phyloP scores from a whole-genome alignment of 1,284 basidiomycete species.

The Entoloma clypeatum region DNA sequence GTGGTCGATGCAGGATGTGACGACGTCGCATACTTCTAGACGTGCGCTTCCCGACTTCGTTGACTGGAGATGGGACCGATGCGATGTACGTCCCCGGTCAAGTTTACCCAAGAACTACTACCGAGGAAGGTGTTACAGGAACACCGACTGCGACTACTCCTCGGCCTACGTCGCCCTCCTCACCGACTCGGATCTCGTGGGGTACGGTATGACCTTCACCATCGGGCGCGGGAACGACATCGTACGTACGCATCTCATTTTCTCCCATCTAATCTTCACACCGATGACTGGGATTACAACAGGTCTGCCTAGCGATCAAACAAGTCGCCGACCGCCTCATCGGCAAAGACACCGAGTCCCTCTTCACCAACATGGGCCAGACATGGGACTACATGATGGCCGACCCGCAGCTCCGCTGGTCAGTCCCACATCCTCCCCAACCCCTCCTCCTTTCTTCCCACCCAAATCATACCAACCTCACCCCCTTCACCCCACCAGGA shows the following conservation, averaged over 20 bases:
- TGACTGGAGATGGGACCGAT: conserved; percentile 87
- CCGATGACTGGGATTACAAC: not conserved
- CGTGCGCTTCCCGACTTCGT: conserved; percentile 78
- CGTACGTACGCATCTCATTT: conserved; percentile 36
- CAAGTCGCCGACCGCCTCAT: conserved; percentile 77
- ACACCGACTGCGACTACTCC: conserved; percentile 93
- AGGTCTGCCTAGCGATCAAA: conserved; percentile 80
- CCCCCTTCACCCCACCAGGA: conserved; percentile 41
- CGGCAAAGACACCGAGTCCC: conserved; percentile 78
- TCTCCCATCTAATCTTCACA: not conserved
- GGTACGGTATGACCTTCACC: conserved; percentile 96
- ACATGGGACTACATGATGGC: conserved; percentile 77
- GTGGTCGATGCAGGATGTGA: too few species aligned
- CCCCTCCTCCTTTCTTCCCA: conserved; percentile 1
- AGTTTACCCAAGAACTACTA: not conserved
- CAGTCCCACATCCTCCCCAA: conserved; percentile 25
- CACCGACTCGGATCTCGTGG: conserved; percentile 71
- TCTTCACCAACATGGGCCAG: conserved; percentile 88
- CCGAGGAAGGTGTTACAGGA: conserved; percentile 46
- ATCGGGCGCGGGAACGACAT: conserved; percentile 95
- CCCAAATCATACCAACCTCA: not conserved
- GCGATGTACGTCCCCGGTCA: conserved; percentile 53
- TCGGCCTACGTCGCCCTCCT: conserved; percentile 84
- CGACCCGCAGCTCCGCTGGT: conserved; percentile 90
- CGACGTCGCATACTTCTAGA: conserved; percentile 55